A percentile compares a stretch with the other conserved stretches of the same genome.
Conservation (phyloP, 441 rosid genomes). For the Croton laevigatus region DNA sequence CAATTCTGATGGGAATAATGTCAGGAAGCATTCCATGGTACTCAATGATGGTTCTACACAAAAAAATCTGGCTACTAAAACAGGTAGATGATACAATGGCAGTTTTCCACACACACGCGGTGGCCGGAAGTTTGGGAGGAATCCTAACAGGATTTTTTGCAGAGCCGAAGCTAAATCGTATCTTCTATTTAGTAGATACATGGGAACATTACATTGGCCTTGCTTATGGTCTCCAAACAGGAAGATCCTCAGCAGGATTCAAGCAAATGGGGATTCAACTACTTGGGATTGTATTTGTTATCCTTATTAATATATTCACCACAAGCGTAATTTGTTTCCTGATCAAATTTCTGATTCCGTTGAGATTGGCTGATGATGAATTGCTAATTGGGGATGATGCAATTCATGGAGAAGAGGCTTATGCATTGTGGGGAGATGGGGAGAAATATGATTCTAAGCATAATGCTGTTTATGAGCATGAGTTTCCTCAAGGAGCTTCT, state of each 20-base stretch:
- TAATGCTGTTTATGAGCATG: constrained; percentile 30
- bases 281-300: constrained; percentile 36
- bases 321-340: constrained; percentile 46
- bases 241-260: constrained; percentile 32
- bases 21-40: constrained; percentile 73
- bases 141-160: constrained; percentile 54
- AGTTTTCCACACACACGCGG: constrained; percentile 68
- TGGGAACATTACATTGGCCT: constrained; percentile 49
- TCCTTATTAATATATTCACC: constrained; percentile 27
- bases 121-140: constrained; percentile 59
- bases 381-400: constrained; percentile 43
- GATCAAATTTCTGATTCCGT: constrained; percentile 36
- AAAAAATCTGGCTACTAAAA: constrained; percentile 47
- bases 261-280: constrained; percentile 48
- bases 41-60: constrained; percentile 69
- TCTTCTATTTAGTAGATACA: constrained; percentile 33
- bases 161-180: constrained; percentile 43
- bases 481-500: constrained; percentile 27
- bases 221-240: constrained; percentile 30
- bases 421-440: constrained; percentile 54
- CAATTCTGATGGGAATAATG: constrained; percentile 55
- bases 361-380: constrained; percentile 45
- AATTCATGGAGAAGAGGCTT: constrained; percentile 49
- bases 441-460: constrained; percentile 44
- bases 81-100: constrained; percentile 67